These are phyloP conservation scores for Caryopteris hybrid DNA, from an alignment of 305 asterid species.

Conservation along the genomic window DNA sequence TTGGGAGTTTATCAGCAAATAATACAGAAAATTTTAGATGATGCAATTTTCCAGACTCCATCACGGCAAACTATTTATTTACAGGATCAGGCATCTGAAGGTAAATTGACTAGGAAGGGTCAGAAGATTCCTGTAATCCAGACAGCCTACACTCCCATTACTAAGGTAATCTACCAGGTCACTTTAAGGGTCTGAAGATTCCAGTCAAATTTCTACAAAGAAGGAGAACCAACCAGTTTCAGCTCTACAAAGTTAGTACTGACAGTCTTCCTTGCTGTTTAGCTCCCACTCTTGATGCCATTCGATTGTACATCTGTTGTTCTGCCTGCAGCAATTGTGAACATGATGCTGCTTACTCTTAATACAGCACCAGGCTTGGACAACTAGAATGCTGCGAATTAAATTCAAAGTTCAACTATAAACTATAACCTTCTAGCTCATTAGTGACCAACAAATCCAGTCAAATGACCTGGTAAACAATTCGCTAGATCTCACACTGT, in stretches of 20 bases:
- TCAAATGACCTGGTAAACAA: constrained; percentile 10
- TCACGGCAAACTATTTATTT: neutral
- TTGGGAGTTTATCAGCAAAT: neutral
- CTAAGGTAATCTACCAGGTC: neutral
- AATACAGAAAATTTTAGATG: neutral
- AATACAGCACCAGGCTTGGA: neutral
- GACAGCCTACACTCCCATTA: neutral
- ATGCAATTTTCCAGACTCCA: constrained; percentile 2
- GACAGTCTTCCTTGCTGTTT: constrained; percentile 11
- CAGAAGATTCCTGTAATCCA: neutral
- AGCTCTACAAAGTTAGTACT: neutral
- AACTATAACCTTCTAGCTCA: neutral
- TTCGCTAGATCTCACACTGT: constrained; percentile 2
- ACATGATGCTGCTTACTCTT: neutral
- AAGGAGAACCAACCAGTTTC: neutral
- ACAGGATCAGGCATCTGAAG: neutral
- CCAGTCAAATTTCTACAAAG: neutral
- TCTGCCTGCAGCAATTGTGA: neutral
- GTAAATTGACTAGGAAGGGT: no score
- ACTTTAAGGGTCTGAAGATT: neutral
- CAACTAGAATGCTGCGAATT: neutral
- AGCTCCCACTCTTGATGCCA: constrained; percentile 7
- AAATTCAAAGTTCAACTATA: neutral
- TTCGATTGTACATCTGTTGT: neutral
- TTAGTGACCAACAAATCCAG: neutral